Percentiles rank a stretch among this genome's conserved stretches.
These are phyloP conservation scores for Saturnispora galanensis DNA, from an alignment of 805 yeast species.

Conservation along the genomic window DNA sequence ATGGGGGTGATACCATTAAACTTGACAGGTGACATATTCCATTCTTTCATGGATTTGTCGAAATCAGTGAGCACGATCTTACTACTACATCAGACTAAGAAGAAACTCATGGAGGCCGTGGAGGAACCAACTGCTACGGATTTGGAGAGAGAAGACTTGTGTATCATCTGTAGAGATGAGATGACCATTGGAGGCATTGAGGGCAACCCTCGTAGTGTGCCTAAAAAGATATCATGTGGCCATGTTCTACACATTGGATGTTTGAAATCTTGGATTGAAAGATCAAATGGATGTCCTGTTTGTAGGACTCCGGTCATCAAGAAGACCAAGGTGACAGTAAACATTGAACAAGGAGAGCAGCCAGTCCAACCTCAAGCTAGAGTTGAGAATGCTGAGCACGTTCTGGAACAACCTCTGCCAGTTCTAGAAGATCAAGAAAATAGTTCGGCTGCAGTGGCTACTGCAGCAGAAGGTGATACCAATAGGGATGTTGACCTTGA, in stretches of 20 bases:
- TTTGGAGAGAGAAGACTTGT: constrained; percentile 51
- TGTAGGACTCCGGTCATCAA: constrained; percentile 64
- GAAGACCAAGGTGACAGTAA: not conserved
- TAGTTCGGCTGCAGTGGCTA: too few relatives aligned
- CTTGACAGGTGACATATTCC: constrained; percentile 24
- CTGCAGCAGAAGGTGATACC: too few relatives aligned
- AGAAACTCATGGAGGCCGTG: constrained; percentile 54
- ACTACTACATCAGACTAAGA: constrained; percentile 36
- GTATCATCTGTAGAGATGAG: constrained; percentile 90
- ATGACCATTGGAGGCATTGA: constrained; percentile 40
- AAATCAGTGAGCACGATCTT: constrained; percentile 30
- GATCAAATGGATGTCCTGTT: constrained; percentile 89
- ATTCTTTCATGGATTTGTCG: constrained; percentile 19
- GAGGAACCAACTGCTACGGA: constrained; percentile 54
- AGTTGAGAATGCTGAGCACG: too few relatives aligned
- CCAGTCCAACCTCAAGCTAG: too few relatives aligned
- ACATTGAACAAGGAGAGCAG: not conserved
- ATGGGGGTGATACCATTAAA: constrained; percentile 27
- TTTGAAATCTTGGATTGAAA: constrained; percentile 83
- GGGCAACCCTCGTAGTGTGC: constrained; percentile 34
- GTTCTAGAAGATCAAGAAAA: too few relatives aligned
- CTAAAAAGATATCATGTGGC: constrained; percentile 74
- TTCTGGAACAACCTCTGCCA: too few relatives aligned
- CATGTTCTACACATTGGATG: constrained; percentile 88
- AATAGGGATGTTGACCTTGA: too few relatives aligned